Evolutionary conservation across 768 basidiomycete genomes (phyloP).

Genomic region (Lyophyllum semitale): DNA sequence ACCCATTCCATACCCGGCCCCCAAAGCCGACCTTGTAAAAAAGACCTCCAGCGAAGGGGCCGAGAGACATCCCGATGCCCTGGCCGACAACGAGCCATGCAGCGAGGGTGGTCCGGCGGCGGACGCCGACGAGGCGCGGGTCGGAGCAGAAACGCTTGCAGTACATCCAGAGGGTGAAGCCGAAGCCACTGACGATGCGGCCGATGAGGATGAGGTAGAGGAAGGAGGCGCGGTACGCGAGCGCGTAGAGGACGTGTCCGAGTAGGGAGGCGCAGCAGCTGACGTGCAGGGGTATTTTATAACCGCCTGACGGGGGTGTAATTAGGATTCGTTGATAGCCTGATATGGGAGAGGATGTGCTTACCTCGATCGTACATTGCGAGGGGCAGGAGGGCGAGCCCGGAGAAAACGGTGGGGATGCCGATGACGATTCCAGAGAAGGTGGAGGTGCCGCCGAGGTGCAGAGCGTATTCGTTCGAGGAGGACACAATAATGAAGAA

Average conservation of each 20-base stretch:
- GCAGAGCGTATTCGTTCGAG: constrained; percentile 60
- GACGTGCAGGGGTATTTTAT: constrained; percentile 54
- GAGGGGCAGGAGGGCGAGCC: constrained; percentile 57
- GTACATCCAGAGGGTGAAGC: constrained; percentile 69
- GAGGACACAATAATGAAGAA: constrained; percentile 75
- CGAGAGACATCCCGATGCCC: constrained; percentile 59
- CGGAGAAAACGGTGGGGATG: constrained; percentile 65
- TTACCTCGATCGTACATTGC: constrained; percentile 57
- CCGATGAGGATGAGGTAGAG: constrained; percentile 73
- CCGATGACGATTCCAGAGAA: constrained; percentile 72
- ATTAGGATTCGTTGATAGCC: not conserved
- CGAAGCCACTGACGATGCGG: constrained; percentile 63
- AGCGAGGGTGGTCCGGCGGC: constrained; percentile 61
- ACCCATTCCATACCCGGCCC: constrained; percentile 63
- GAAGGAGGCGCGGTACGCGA: constrained; percentile 59
- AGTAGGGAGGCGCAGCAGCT: constrained; percentile 53
- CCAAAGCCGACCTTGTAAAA: constrained; percentile 62
- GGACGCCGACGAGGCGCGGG: constrained; percentile 65
- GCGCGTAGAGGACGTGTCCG: constrained; percentile 61
- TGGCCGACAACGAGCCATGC: constrained; percentile 67
- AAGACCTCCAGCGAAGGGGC: constrained; percentile 65
- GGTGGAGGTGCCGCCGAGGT: constrained; percentile 66
- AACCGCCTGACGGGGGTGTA: constrained; percentile 42
- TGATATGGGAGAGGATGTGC: constrained; percentile 3
- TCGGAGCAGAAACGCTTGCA: constrained; percentile 71